Percentiles rank a stretch among this genome's conserved stretches.
phyloP scores from a whole-genome alignment of 2,329 filamentous ascomycete genomes.

The Claviceps fusiformis region DNA sequence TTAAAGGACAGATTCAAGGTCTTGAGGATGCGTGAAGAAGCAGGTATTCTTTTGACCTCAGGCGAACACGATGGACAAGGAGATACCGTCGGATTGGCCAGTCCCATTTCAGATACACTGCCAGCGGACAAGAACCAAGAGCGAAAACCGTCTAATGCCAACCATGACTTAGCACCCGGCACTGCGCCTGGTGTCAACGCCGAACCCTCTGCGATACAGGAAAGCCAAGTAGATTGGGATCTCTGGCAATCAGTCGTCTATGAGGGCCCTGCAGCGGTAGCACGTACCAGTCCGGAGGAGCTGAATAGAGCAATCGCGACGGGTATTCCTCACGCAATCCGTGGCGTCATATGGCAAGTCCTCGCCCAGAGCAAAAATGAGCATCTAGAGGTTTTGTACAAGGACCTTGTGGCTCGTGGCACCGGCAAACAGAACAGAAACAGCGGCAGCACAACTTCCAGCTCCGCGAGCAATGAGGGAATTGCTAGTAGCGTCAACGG shows the following conservation, averaged over 20 bases:
- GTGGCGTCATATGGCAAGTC: conserved; percentile 98
- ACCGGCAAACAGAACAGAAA: conserved; percentile 63
- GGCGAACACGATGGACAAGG: conserved; percentile 39
- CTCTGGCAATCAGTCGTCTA: conserved; percentile 95
- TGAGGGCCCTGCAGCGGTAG: conserved; percentile 79
- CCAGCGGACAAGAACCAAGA: conserved; percentile 20
- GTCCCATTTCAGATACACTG: conserved; percentile 13
- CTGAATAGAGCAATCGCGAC: conserved; percentile 81
- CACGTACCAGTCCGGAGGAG: conserved; percentile 76
- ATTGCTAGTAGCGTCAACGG: conserved; percentile 44
- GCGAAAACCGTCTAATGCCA: conserved; percentile 46
- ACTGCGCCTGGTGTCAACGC: conserved; percentile 72
- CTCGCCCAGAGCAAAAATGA: conserved; percentile 90
- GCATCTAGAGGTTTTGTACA: conserved; percentile 76
- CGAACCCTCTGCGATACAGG: conserved; percentile 55
- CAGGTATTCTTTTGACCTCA: conserved; percentile 36
- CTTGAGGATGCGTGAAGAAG: conserved; percentile 62
- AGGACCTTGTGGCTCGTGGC: conserved; percentile 63
- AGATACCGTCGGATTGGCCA: conserved; percentile 11
- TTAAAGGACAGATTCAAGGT: conserved; percentile 69
- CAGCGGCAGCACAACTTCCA: conserved; percentile 39
- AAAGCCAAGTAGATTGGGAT: conserved; percentile 90
- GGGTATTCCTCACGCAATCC: conserved; percentile 86
- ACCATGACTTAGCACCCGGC: conserved; percentile 63
- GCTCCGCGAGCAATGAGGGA: conserved; percentile 35